Conservation (phyloP, 2,329 filamentous ascomycete genomes). For the Hypoxylon sp. region DNA sequence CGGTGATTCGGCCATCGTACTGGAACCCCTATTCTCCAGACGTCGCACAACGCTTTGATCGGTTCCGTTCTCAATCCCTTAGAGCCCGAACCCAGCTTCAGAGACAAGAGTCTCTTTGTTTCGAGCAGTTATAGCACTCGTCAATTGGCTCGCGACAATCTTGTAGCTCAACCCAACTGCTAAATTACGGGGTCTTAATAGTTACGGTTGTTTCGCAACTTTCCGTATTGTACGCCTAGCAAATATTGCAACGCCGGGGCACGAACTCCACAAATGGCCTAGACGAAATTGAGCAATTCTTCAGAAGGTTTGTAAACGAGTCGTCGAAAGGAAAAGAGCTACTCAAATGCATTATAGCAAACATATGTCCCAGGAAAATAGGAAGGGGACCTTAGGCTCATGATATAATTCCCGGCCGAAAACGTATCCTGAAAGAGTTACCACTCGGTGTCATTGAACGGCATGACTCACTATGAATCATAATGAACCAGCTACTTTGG, state of each 20-base stretch:
- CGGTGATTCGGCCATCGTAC: slow-evolving; percentile 12
- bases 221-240: background rate
- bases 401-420: background rate
- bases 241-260: background rate
- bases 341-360: background rate
- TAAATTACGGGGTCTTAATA: background rate
- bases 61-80: background rate
- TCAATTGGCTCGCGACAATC: too few relatives aligned
- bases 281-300: background rate
- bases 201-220: background rate
- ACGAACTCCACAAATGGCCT: background rate
- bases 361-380: background rate
- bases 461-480: slow-evolving; percentile 18
- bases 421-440: background rate
- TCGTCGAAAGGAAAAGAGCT: background rate
- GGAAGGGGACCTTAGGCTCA: background rate
- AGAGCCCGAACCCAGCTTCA: background rate
- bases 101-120: background rate
- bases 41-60: background rate
- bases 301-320: background rate
- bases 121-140: background rate
- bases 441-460: background rate
- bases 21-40: background rate
- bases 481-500: background rate
- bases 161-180: too few relatives aligned